These are phyloP conservation scores for Anisodus tanguticus DNA, from an alignment of 257 asterid genomes.

Conservation along the genomic window DNA sequence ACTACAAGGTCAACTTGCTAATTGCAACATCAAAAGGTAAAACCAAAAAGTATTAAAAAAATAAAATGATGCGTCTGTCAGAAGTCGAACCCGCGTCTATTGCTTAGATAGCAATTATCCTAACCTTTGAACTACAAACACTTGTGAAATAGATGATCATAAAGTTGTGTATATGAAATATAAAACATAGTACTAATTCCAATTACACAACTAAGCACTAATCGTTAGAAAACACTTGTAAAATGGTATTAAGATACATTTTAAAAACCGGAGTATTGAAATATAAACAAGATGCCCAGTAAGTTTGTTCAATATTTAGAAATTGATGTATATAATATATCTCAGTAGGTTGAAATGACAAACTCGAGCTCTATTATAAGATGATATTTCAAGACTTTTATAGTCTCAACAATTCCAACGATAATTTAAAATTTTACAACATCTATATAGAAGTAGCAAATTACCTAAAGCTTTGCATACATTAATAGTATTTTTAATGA, in stretches of 20 bases:
- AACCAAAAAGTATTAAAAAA: not conserved
- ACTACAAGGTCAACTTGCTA: not conserved
- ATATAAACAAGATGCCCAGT: not conserved
- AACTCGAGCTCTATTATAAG: not conserved
- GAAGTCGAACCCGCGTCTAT: slow-evolving; percentile 99
- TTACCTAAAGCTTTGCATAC: not conserved
- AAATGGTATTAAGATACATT: not conserved
- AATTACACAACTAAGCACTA: not conserved
- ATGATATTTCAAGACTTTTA: not conserved
- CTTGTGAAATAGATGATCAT: not conserved
- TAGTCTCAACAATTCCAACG: not conserved
- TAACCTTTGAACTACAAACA: slow-evolving; percentile 89
- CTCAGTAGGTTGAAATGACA: not conserved
- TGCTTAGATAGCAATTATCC: slow-evolving; percentile 99
- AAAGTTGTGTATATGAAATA: no score
- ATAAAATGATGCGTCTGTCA: slow-evolving; percentile 54
- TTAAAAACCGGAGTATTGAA: not conserved
- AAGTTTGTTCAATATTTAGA: not conserved
- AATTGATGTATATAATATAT: not conserved
- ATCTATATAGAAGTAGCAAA: not conserved
- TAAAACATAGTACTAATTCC: not conserved
- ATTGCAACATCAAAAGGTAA: not conserved
- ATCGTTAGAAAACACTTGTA: not conserved
- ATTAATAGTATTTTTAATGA: not conserved
- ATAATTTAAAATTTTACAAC: not conserved